Evolutionary conservation across 108 stramenopile genomes (phyloP), one percentile per base, ranked within the genome.

Genomic region (Tribonema minus): DNA sequence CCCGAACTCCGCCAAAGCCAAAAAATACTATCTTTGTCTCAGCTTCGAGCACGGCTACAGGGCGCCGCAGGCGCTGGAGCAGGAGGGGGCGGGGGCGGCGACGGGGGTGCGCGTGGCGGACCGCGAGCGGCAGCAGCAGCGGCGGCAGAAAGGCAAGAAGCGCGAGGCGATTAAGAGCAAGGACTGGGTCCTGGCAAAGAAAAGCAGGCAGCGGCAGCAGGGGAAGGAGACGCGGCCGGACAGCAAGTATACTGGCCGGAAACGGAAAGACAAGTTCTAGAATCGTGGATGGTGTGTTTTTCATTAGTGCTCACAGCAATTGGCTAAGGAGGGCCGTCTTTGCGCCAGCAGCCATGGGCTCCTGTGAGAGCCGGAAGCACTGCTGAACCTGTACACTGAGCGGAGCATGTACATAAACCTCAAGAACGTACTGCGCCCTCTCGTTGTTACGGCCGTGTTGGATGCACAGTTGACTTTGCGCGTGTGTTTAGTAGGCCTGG

Each of bases 1-100:
- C 87, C 98, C 98, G 38, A 98, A 98, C 83, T 96, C 95, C 26
- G 88, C 97, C 62, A 98, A 98, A 82, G 98, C 98, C 12, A 98
- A 98, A 88, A 99, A 99, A 76, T 95, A 97, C 85, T 99, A 98
- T 83, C 85, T 99, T 33, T 96, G 96, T 32, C 88, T 99, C 37
- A 88, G 88, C 61, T 96, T 95, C 71, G 97, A 98, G 69, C 89
- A 92, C 30, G 76, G 85, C 27, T 86, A 88, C 76, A 84, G 76
- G 70, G 84, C 89, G 35, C 92, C 93, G 9, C 68, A 68, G 72
- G 91, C 85, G 7, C 66, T 88, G 38, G 76, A 71, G 32, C 67
- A 64, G 2, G 83, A 71, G 9, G 72, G 36, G 15, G 71, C 61
- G 25, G 69, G 68, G 9, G 68, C 67, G 0, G 40, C 67, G 33